Base-by-base conservation (phyloP, 2,329 filamentous ascomycete genomes). In the Xylaria sp. region DNA sequence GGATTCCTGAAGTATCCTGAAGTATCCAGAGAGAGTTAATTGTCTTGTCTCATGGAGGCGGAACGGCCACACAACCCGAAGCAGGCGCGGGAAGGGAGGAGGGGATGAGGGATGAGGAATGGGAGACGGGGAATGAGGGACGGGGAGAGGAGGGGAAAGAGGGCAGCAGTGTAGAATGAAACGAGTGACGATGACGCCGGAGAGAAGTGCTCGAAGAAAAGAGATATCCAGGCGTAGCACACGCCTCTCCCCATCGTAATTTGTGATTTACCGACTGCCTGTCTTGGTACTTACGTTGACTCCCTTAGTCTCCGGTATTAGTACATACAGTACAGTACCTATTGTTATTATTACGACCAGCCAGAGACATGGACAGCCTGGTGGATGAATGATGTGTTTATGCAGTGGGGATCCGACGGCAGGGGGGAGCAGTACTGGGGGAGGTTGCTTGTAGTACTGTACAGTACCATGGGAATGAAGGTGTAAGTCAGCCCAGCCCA, bases 1-100 rank as follows among this genome's bases (percentile, higher is more conserved):
- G 63, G 62, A 67, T 67, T 68, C 65, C 63, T 65, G 47, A 63
- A 44, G 35, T 65, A 67, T n/a, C n/a, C n/a, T n/a, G n/a, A 62
- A 47, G 38, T 67, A 67, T 66, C 68, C 68, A 63, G 63, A 66
- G 62, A 35, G 35, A 25, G 21, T 37, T 33, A 67, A 66, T 54
- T 60, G 58, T 60, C 61, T 63, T 62, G 59, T 65, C 62, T 65
- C 43, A 41, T 53, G 35, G 65, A 66, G 60, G 64, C 27, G 64
- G 66, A 68, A 69, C 61, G 59, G 57, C 59, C 63, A 49, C 58
- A 41, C 66, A 64, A 53, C 47, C 63, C 55, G 29, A 61, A 58
- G 66, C 58, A 66, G 62, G 61, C 33, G 48, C 62, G 63, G 63
- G 64, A 66, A 66, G 58, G 56, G 60, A 60, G 59, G 55, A 33